Evolutionary conservation across 768 basidiomycete species (phyloP).

Genomic region (Bullera alba): DNA sequence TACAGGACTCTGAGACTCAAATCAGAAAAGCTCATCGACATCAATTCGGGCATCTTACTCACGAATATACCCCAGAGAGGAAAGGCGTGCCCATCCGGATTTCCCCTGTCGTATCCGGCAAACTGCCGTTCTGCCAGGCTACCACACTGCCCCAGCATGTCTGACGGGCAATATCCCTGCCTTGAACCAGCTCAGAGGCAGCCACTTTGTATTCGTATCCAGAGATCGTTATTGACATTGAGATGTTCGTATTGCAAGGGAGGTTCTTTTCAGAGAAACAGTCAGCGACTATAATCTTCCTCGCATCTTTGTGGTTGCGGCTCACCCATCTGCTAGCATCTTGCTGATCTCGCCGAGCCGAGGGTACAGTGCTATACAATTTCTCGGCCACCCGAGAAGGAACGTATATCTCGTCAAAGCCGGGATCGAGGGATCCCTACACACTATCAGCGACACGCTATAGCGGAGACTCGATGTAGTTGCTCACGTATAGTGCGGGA

Average conservation of each 20-base stretch:
- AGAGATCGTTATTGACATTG: constrained; percentile 31
- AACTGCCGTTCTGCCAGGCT: constrained; percentile 37
- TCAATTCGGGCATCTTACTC: constrained; percentile 7
- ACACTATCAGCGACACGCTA: background rate
- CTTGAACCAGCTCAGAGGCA: constrained; percentile 28
- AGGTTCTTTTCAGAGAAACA: constrained; percentile 23
- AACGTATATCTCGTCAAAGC: constrained; percentile 33
- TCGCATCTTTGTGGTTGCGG: background rate
- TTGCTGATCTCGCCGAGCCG: constrained; percentile 16
- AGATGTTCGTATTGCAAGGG: constrained; percentile 35
- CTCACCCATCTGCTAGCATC: constrained; percentile 38
- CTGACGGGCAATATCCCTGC: constrained; percentile 8
- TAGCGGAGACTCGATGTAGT: background rate
- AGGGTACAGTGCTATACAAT: constrained; percentile 22
- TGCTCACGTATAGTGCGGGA: constrained; percentile 21
- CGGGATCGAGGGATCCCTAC: constrained; percentile 39
- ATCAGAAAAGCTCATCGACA: too few species aligned
- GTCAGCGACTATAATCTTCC: background rate
- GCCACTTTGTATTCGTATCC: constrained; percentile 28
- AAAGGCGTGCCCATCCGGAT: constrained; percentile 43
- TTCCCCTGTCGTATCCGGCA: constrained; percentile 30
- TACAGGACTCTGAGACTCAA: constrained; percentile 18
- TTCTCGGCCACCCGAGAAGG: constrained; percentile 27
- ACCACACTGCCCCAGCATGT: constrained; percentile 37
- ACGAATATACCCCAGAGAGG: constrained; percentile 39